Percentiles rank a stretch among this genome's conserved stretches.
These are phyloP conservation scores for Penicillium canariense DNA, from an alignment of 495 filamentous ascomycete species.

Conservation along the genomic window DNA sequence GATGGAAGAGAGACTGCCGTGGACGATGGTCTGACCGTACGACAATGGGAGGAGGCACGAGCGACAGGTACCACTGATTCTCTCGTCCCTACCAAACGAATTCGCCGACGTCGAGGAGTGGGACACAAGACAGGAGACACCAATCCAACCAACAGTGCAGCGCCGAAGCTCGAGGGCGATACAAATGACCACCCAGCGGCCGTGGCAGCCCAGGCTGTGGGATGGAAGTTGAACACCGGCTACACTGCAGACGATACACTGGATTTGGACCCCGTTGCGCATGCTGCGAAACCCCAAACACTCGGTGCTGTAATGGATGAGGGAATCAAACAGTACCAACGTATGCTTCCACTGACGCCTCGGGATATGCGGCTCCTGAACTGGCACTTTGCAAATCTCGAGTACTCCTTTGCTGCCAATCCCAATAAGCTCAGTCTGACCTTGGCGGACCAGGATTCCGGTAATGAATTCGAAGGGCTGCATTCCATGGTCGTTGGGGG, in stretches of 20 bases:
- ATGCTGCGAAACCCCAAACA: constrained; percentile 61
- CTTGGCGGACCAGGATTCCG: constrained; percentile 94
- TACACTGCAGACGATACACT: constrained; percentile 64
- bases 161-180: constrained; percentile 53
- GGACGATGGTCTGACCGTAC: constrained; percentile 68
- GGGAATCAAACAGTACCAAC: constrained; percentile 81
- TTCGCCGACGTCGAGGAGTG: constrained; percentile 44
- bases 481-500: constrained; percentile 91
- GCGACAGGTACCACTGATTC: constrained; percentile 42
- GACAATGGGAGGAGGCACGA: constrained; percentile 62
- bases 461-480: constrained; percentile 94
- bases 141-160: constrained; percentile 38
- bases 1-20: constrained; percentile 71
- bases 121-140: constrained; percentile 47
- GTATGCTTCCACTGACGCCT: constrained; percentile 75
- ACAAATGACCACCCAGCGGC: constrained; percentile 65
- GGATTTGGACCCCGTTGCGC: constrained; percentile 64
- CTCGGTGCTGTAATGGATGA: constrained; percentile 88
- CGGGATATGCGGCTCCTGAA: constrained; percentile 89
- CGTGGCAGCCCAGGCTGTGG: constrained; percentile 69
- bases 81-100: constrained; percentile 40
- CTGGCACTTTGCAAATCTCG: constrained; percentile 97
- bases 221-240: constrained; percentile 72
- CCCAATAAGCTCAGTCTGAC: constrained; percentile 82
- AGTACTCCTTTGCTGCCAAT: constrained; percentile 93